These are phyloP conservation scores for Spathaspora sp. DNA, from an alignment of 1,139 yeast genomes.

Conservation along the genomic window DNA sequence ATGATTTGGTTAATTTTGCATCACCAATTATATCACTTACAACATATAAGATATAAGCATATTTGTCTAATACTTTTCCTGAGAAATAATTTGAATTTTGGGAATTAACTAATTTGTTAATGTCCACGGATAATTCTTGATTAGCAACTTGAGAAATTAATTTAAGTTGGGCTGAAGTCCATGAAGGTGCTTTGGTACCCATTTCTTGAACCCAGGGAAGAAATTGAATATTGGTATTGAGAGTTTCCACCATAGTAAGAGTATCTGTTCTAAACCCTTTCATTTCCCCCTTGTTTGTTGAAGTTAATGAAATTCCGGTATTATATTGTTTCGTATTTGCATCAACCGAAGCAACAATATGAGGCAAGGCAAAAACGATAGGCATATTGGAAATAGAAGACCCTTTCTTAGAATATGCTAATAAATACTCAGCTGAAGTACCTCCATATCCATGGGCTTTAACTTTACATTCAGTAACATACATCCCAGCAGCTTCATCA, in stretches of 20 bases:
- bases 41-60: conserved; percentile 62
- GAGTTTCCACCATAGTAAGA: conserved; percentile 45
- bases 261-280: conserved; percentile 51
- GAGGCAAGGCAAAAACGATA: conserved; percentile 64
- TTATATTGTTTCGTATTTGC: conserved; percentile 27
- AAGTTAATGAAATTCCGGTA: conserved; percentile 46
- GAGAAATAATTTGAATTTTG: conserved; percentile 54
- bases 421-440: conserved; percentile 42
- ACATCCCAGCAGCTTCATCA: conserved; percentile 65
- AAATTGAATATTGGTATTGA: conserved; percentile 44
- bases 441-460: conserved; percentile 19
- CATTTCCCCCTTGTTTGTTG: conserved; percentile 63
- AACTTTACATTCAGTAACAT: conserved; percentile 34
- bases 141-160: conserved; percentile 49
- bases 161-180: conserved; percentile 30
- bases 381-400: conserved; percentile 45
- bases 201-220: conserved; percentile 31
- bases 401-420: conserved; percentile 51
- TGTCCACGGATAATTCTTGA: conserved; percentile 45
- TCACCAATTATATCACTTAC: conserved; percentile 60
- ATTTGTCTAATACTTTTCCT: conserved; percentile 65
- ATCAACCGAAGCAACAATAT: conserved; percentile 53
- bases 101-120: conserved; percentile 44
- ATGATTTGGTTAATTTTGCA: conserved; percentile 43
- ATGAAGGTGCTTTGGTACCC: conserved; percentile 13